phyloP scores from a whole-genome alignment of 495 filamentous ascomycete species.

The Trichoderma virens region DNA sequence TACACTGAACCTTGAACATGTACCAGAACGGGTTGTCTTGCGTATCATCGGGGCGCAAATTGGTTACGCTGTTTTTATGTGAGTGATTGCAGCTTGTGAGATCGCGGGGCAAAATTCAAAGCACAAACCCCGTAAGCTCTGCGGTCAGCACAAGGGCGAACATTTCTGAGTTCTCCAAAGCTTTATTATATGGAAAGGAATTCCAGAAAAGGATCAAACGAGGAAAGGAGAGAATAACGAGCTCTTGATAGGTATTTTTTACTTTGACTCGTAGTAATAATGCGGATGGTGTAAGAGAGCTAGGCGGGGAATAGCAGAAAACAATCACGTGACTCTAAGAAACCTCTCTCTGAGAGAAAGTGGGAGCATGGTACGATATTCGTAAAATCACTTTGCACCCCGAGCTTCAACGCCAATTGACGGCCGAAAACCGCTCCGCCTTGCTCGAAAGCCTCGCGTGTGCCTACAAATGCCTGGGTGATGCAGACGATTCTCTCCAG shows the following conservation, averaged over 20 bases:
- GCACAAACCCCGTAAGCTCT: slow-evolving; percentile 58
- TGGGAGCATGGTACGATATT: slow-evolving; percentile 4
- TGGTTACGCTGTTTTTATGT: slow-evolving; percentile 60
- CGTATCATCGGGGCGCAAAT: slow-evolving; percentile 77
- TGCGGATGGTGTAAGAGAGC: neutral
- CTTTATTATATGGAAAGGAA: neutral
- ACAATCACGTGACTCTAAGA: neutral
- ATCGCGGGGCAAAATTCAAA: slow-evolving; percentile 7
- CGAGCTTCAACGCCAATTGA: neutral
- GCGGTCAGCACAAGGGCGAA: slow-evolving; percentile 71
- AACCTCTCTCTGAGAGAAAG: neutral
- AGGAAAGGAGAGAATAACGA: neutral
- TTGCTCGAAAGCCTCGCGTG: slow-evolving; percentile 20
- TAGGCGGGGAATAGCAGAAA: neutral
- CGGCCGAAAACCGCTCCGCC: slow-evolving; percentile 14
- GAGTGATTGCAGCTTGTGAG: slow-evolving; percentile 13
- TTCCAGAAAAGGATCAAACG: neutral
- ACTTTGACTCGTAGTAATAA: neutral
- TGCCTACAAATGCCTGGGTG: neutral
- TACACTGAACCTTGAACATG: slow-evolving; percentile 95
- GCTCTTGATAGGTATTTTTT: too few relatives aligned
- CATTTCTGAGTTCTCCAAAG: slow-evolving; percentile 40
- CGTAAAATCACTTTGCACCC: neutral
- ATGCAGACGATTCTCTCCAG: slow-evolving; percentile 72
- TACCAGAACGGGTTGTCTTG: slow-evolving; percentile 79